Conservation (phyloP, 2,329 filamentous ascomycete species). For the Fusarium chaquense region DNA sequence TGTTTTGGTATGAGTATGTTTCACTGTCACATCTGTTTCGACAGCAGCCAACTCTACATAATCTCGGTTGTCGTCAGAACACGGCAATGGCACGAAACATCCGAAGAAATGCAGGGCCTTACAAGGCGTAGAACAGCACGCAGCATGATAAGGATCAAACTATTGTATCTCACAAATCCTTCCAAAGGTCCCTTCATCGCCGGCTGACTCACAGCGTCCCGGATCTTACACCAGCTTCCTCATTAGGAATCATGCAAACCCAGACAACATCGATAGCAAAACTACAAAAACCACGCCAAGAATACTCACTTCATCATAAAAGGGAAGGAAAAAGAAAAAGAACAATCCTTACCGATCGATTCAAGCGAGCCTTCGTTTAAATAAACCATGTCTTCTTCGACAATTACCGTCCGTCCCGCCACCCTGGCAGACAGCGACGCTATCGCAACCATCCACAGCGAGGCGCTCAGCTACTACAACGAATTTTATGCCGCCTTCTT, state of each 20-base stretch:
- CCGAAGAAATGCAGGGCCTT: no score
- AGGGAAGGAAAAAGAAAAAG: neutral
- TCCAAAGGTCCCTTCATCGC: neutral
- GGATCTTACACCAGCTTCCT: constrained; percentile 26
- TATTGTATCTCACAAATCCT: neutral
- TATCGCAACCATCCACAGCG: constrained; percentile 37
- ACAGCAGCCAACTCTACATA: neutral
- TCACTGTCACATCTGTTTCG: neutral
- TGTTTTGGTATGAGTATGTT: neutral
- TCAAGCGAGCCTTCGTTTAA: neutral
- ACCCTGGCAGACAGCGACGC: constrained; percentile 31
- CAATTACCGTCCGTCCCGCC: constrained; percentile 34
- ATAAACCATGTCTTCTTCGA: constrained; percentile 19
- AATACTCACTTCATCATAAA: neutral
- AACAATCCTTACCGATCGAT: neutral
- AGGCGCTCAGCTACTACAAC: constrained; percentile 36
- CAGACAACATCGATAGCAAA: neutral
- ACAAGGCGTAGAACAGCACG: neutral
- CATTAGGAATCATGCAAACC: constrained; percentile 26
- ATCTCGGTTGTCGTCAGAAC: neutral
- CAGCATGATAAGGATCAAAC: neutral
- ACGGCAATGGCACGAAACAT: neutral
- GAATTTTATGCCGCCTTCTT: constrained; percentile 44
- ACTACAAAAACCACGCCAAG: constrained; percentile 18
- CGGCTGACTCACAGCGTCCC: constrained; percentile 32